phyloP scores from a whole-genome alignment of 2,329 filamentous ascomycete species.

The Tothia fuscella region DNA sequence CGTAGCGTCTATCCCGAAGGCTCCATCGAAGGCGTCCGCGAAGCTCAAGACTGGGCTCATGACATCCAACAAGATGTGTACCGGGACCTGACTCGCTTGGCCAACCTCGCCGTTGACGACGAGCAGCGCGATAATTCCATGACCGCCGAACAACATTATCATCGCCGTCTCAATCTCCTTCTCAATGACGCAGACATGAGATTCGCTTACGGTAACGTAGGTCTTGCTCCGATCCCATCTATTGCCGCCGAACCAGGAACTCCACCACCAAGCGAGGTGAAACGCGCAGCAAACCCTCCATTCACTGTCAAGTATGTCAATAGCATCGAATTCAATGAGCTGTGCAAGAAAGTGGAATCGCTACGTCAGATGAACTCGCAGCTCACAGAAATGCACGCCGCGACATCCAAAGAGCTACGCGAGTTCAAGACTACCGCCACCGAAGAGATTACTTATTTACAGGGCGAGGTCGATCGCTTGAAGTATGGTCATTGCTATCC shows the following conservation, averaged over 20 bases:
- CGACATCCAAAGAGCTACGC: not conserved
- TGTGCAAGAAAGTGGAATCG: not conserved
- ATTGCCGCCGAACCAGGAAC: not conserved
- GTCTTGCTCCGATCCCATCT: not conserved
- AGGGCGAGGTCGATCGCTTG: no score
- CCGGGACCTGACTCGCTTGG: slow-evolving; percentile 19
- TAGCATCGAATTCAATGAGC: slow-evolving; percentile 3
- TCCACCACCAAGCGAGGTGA: not conserved
- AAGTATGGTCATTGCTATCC: no score
- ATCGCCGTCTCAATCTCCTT: slow-evolving; percentile 14
- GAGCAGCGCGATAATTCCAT: slow-evolving; percentile 16
- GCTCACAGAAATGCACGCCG: slow-evolving; percentile 4
- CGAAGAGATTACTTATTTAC: no score
- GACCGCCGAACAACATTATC: slow-evolving; percentile 20
- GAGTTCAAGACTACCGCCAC: not conserved
- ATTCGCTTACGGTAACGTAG: not conserved
- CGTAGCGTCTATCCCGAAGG: not conserved
- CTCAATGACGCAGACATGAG: slow-evolving; percentile 3
- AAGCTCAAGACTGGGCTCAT: slow-evolving; percentile 20
- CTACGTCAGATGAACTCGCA: not conserved
- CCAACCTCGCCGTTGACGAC: slow-evolving; percentile 21
- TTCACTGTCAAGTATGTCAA: no score
- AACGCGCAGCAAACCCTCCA: not conserved
- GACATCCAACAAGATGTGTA: slow-evolving; percentile 21
- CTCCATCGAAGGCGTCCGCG: slow-evolving; percentile 9